phyloP scores from a whole-genome alignment of 306 rosid species.

The Vigna radiata region DNA sequence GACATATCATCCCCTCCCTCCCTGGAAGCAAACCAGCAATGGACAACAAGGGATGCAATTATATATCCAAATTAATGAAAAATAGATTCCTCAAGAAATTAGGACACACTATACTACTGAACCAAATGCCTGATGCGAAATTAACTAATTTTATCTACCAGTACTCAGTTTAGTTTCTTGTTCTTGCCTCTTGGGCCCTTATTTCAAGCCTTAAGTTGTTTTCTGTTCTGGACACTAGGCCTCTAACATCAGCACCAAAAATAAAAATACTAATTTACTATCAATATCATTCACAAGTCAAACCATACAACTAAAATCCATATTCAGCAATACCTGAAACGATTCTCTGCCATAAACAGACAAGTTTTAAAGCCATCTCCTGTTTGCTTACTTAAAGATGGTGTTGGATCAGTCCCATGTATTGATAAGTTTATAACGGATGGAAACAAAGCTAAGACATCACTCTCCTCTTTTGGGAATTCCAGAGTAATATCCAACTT shows the following conservation, averaged over 20 bases:
- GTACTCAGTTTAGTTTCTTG: background rate
- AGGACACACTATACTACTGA: constrained; percentile 10
- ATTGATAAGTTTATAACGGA: constrained; percentile 70
- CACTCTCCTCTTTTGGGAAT: constrained; percentile 58
- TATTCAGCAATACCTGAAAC: constrained; percentile 76
- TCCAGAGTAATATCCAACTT: constrained; percentile 70
- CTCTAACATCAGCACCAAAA: background rate
- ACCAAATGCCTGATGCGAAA: constrained; percentile 20
- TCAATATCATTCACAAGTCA: constrained; percentile 18
- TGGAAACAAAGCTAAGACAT: constrained; percentile 58
- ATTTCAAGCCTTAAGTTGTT: background rate
- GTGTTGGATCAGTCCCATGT: constrained; percentile 51
- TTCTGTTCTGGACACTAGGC: background rate
- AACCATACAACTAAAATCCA: constrained; percentile 33
- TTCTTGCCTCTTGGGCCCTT: background rate
- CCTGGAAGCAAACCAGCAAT: background rate
- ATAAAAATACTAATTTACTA: background rate
- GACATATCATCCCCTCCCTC: background rate
- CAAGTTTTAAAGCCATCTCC: constrained; percentile 53
- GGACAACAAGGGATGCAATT: constrained; percentile 8
- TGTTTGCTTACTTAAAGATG: constrained; percentile 46
- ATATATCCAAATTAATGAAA: constrained; percentile 16
- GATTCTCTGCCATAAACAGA: constrained; percentile 66
- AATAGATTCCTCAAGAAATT: background rate
- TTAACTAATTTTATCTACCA: constrained; percentile 2